Base-by-base conservation (phyloP, 768 basidiomycete species). In the Naganishia vishniacii region DNA sequence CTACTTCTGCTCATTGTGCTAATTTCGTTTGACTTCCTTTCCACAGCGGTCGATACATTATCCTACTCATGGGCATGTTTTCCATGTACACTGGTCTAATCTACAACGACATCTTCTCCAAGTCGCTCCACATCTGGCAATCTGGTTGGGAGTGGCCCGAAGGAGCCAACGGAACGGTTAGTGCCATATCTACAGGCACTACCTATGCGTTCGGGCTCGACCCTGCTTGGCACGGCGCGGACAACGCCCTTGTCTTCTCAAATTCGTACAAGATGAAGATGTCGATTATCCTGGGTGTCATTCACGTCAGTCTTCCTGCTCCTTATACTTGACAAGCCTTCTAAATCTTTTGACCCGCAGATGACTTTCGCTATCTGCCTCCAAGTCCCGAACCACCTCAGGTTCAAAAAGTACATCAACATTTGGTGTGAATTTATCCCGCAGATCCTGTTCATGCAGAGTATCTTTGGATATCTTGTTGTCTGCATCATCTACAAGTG, bases 181-280 rank as follows among this genome's bases (percentile, higher is more conserved):
- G 67, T 25, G 89, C 82, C 15, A 71, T 81, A 2, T 70, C 83
- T 28, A 89, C 82, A 51, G 88, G 88, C 2, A 81, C 81, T 67
- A 81, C 83, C n/a, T 98, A 99, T 80, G 85, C 88, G 2, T 91
- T 99, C 69, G 95, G 95, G 69, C 75, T 99, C 67, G 95, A 99
- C 76, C 92, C 92, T 58, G 86, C 80, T 51, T 99, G 95, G 95
- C 92, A 95, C 73, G 90, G 86, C 20, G 83, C 93, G 5, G 89
- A 90, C 68, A 99, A 99, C 73, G 82, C 81, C 1, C 82, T 99
- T 64, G 86, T 95, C 45, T 99, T 98, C 79, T 88, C 88, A 59
- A 99, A 99, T 79, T 97, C 93, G 41, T 94, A 94, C 81, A 99
- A 98, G 85, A 99, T 99, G 95, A 98, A 99, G 81, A 91, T 98